Percentiles rank a stretch among this genome's conserved stretches.
Evolutionary conservation across 176 grass and related monocot genomes (phyloP).

Genomic region (Rhynchospora breviuscula): DNA sequence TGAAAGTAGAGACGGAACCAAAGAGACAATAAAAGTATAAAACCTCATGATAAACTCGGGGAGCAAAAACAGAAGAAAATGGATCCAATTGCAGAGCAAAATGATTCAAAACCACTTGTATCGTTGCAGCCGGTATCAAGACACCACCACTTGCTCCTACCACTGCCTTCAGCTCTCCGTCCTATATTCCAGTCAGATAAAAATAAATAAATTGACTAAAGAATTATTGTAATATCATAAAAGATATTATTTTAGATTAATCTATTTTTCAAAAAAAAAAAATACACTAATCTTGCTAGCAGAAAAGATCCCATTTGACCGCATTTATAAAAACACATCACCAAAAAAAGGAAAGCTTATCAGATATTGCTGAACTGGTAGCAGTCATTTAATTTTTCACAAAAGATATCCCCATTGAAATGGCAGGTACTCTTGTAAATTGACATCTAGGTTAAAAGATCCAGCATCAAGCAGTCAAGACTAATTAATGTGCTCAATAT

Average conservation of each 20-base stretch:
- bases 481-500: not conserved
- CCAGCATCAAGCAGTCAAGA: not conserved
- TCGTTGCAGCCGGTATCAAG: slow-evolving; percentile 66
- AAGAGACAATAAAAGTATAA: not conserved
- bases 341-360: not conserved
- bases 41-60: slow-evolving; percentile 73
- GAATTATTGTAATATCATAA: not conserved
- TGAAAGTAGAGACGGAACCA: not conserved
- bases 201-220: not conserved
- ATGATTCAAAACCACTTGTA: slow-evolving; percentile 74
- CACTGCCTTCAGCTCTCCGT: slow-evolving; percentile 54
- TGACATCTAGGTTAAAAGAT: not conserved
- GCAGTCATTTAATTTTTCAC: not conserved
- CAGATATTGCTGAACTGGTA: not conserved
- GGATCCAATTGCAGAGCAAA: slow-evolving; percentile 75
- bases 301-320: not conserved
- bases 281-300: not conserved
- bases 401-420: not conserved
- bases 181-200: slow-evolving; percentile 26
- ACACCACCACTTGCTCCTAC: slow-evolving; percentile 75
- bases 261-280: not conserved
- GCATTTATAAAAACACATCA: not conserved
- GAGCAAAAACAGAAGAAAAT: slow-evolving; percentile 69
- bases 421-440: not conserved
- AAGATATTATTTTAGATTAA: too few relatives aligned